A percentile compares a stretch with the other conserved stretches of the same genome.
phyloP scores from a whole-genome alignment of 768 basidiomycete genomes.

The Boletus fagicola region DNA sequence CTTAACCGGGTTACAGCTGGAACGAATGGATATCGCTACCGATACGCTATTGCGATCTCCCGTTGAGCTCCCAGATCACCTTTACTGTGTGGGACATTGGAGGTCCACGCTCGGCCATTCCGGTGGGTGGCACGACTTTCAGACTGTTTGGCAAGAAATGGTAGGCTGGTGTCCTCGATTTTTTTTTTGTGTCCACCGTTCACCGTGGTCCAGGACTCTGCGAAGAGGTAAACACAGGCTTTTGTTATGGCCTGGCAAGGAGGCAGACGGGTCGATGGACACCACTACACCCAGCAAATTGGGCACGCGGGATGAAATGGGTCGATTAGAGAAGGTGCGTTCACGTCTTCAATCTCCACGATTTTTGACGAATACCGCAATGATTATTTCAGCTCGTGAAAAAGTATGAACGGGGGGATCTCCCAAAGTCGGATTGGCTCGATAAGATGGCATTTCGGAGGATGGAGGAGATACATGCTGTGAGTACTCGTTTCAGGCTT shows the following conservation, averaged over 20 bases:
- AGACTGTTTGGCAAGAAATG: constrained; percentile 91
- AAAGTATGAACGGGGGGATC: constrained; percentile 93
- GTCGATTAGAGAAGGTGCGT: constrained; percentile 82
- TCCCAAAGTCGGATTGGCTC: constrained; percentile 94
- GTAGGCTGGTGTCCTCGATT: constrained; percentile 39
- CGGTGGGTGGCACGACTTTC: constrained; percentile 91
- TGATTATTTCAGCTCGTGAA: constrained; percentile 65
- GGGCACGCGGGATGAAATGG: constrained; percentile 86
- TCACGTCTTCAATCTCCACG: neutral
- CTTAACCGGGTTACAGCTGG: constrained; percentile 57
- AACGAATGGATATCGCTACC: constrained; percentile 94
- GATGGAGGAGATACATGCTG: constrained; percentile 93
- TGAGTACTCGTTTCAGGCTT: constrained; percentile 35
- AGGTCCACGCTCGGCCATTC: constrained; percentile 71
- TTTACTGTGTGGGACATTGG: constrained; percentile 97
- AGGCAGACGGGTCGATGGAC: constrained; percentile 84
- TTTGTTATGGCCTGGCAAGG: constrained; percentile 74
- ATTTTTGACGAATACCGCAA: neutral
- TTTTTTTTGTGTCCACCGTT: neutral
- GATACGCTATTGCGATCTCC: constrained; percentile 92
- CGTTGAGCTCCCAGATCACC: constrained; percentile 81
- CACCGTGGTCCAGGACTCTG: constrained; percentile 58
- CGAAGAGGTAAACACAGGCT: constrained; percentile 90
- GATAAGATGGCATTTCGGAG: constrained; percentile 91
- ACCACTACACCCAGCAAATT: constrained; percentile 86